Conservation (phyloP, 2,329 filamentous ascomycete species). For the Aspergillus proliferans region DNA sequence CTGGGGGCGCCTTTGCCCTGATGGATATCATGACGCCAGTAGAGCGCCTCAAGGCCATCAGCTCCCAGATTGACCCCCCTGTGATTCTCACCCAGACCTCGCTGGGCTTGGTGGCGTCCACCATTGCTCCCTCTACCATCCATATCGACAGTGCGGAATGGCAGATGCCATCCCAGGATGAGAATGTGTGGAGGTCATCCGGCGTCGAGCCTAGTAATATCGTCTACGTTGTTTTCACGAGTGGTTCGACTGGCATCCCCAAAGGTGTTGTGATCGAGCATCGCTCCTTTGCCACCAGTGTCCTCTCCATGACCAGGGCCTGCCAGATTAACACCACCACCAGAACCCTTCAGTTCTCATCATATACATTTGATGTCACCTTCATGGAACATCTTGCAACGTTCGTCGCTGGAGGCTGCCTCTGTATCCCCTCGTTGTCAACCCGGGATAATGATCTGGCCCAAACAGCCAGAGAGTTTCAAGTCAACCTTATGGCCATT, state of each 20-base stretch:
- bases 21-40: constrained; percentile 2
- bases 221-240: constrained; percentile 40
- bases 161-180: neutral
- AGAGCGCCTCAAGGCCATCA: neutral
- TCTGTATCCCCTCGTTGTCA: constrained; percentile 9
- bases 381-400: constrained; percentile 8
- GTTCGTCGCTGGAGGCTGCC: constrained; percentile 7
- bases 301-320: constrained; percentile 32
- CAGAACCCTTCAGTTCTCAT: constrained; percentile 34
- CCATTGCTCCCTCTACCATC: neutral
- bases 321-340: constrained; percentile 36
- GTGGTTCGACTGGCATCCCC: constrained; percentile 39
- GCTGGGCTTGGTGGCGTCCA: neutral
- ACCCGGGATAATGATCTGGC: constrained; percentile 4
- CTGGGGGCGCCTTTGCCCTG: constrained; percentile 10
- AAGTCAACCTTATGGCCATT: constrained; percentile 9
- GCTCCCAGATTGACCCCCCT: neutral
- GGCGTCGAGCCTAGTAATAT: neutral
- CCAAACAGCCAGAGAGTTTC: neutral
- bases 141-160: neutral
- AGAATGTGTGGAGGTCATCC: neutral
- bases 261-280: constrained; percentile 39
- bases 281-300: constrained; percentile 4
- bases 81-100: neutral
- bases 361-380: constrained; percentile 19